phyloP scores from a whole-genome alignment of 192 early-diverging fungal genomes.

The Linnemannia elongata region DNA sequence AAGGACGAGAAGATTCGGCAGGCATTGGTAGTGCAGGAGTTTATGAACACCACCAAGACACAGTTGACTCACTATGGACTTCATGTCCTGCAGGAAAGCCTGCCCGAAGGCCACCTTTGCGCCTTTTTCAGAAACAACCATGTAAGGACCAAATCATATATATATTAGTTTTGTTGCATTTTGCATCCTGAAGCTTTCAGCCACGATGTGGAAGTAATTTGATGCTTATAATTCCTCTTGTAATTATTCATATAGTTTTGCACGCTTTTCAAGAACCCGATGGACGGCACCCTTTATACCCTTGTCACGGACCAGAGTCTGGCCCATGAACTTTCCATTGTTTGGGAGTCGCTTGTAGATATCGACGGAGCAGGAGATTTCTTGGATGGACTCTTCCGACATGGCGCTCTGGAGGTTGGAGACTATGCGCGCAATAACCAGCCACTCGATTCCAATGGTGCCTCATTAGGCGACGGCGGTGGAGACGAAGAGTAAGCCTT shows the following conservation, averaged over 20 bases:
- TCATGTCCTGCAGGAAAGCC: conserved; percentile 68
- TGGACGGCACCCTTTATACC: conserved; percentile 66
- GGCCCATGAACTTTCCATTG: conserved; percentile 71
- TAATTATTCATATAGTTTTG: conserved; percentile 68
- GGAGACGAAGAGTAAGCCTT: conserved; percentile 62
- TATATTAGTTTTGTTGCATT: neutral
- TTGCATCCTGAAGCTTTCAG: neutral
- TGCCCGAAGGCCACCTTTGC: conserved; percentile 70
- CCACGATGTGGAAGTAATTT: neutral
- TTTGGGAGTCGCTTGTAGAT: conserved; percentile 81
- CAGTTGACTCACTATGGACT: conserved; percentile 91
- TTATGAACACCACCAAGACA: conserved; percentile 80
- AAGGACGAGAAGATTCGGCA: conserved; percentile 34
- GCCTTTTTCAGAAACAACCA: conserved; percentile 98
- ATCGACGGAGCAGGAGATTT: conserved; percentile 73
- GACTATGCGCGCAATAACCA: conserved; percentile 60
- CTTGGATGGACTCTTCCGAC: conserved; percentile 68
- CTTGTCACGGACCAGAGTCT: conserved; percentile 81
- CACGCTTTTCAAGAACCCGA: conserved; percentile 73
- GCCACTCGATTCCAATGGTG: conserved; percentile 29
- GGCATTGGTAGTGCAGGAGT: conserved; percentile 73
- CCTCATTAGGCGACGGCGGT: conserved; percentile 36
- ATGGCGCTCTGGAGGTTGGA: conserved; percentile 43
- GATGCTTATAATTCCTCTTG: neutral
- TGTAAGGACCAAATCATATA: conserved; percentile 35